Evolutionary conservation across 495 filamentous ascomycete genomes (phyloP).

Genomic region (Terfezia boudieri): DNA sequence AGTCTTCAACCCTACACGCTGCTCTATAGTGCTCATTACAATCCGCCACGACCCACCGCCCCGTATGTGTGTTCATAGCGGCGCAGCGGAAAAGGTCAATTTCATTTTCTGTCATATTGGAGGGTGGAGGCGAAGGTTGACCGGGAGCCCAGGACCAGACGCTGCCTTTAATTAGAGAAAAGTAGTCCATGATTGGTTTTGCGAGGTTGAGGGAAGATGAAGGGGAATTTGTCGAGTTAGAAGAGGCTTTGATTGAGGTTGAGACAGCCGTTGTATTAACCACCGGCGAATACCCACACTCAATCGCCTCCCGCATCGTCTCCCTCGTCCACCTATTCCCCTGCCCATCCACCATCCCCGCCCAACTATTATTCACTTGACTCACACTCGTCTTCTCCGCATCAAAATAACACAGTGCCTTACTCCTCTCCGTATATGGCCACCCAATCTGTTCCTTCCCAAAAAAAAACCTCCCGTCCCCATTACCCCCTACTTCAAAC

Average conservation of each 20-base stretch:
- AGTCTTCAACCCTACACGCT: slow-evolving; percentile 4
- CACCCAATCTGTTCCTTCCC: not conserved
- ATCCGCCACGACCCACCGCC: slow-evolving; percentile 7
- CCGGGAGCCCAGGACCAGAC: slow-evolving; percentile 7
- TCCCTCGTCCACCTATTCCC: not conserved
- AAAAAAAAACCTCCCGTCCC: slow-evolving; percentile 3
- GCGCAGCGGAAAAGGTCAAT: slow-evolving; percentile 2
- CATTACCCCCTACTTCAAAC: not conserved
- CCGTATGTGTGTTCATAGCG: slow-evolving; percentile 3
- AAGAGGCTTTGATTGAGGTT: too few relatives aligned
- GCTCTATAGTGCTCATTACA: slow-evolving; percentile 4
- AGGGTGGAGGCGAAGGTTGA: slow-evolving; percentile 3
- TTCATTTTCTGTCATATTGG: not conserved
- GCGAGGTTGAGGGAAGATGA: not conserved
- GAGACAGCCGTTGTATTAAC: slow-evolving; percentile 1
- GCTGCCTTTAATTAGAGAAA: not conserved
- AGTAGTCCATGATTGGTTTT: not conserved
- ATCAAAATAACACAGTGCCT: not conserved
- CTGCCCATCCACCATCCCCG: slow-evolving; percentile 4
- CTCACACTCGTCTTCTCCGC: not conserved
- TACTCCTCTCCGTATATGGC: not conserved
- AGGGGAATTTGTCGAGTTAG: too few relatives aligned
- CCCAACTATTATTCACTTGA: slow-evolving; percentile 8
- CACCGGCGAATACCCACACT: slow-evolving; percentile 7
- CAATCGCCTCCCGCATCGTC: not conserved